Evolutionary conservation across 129 eudicot species (phyloP), one percentile per base, ranked within the genome.

Genomic region (Pulicaria dysenterica): DNA sequence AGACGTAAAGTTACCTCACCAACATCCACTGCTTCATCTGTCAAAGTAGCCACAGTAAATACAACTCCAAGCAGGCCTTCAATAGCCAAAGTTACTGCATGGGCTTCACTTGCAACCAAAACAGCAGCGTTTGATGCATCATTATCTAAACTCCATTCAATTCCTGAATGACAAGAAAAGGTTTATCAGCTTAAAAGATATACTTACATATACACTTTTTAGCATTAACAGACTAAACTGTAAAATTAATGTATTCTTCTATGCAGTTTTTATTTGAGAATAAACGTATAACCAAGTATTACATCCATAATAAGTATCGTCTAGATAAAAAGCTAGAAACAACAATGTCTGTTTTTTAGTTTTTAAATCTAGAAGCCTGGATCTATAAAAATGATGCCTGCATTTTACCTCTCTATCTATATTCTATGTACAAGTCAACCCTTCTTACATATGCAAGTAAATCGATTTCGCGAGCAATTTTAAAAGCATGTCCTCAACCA

Each of bases 91-190:
- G 96, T 95, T 69, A 95, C 88, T 54, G 99, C 96, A 83, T 95
- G 99, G 69, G 99, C 99, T 78, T 95, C 99, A 85, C 99, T 95
- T 62, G 97, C 99, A 73, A 95, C 96, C 88, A 95, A 83, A 64
- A 95, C 97, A 69, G 99, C 90, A 69, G 97, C 87, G 85, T 95
- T 95, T 11, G 99, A 95, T 79, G 99, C 99, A 73, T 95, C 97
- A 73, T 87, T 88, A 49, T 95, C 99, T 89, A 95, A 88, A 84
- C 91, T 95, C 99, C 99, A 95, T 79, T 95, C 99, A 67, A 95
- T 85, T 70, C 99, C 99, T 95, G 82, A 19, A 70, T 84, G 4
- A 50, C 9, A 60, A 19, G 44, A 61, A 14, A 44, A 13, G 24
- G 53, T 34, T 66, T 37, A 65, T 75, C 73, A 54, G 70, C 64